Evolutionary conservation across 2,329 filamentous ascomycete species (phyloP), one percentile per base, ranked within the genome.

Genomic region (Aspergillus sp.): DNA sequence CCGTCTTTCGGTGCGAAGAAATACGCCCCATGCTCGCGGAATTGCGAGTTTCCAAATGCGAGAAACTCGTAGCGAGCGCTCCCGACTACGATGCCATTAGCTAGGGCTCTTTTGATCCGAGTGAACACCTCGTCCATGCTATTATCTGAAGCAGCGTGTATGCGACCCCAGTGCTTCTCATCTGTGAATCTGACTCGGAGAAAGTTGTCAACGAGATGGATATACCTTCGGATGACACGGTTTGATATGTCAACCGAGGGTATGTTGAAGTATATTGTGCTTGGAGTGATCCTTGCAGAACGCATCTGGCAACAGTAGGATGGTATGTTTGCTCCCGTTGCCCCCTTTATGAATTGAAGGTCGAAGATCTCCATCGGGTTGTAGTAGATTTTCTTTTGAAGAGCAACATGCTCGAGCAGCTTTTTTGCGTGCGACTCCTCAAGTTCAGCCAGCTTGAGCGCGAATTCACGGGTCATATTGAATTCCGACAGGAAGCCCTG

Each of bases 21-120:
- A 72, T 95, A 98, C 0, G 92, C 93, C 0, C 93, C 91, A 68
- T 94, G 89, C 72, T 98, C 93, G 55, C 94, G 87, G 62, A 99
- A 91, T 70, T 99, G 95, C 0, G 95, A 97, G 75, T 95, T 98
- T 0, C 95, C 94, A 78, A 93, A 97, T 0, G 94, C 95, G 28
- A 99, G 85, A 66, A 98, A 98, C 68, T 94, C 86, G 75, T 93
- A 99, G 61, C 87, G 86, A 7, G 92, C 88, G 65, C 89, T 91
- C 4, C 92, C 95, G 54, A 99, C 88, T 0, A 82, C 82, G 66
- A 99, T 94, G 0, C 95, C 95, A 59, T 95, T 86, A 49, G 80
- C 83, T 71, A 98, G 80, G 0, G 89, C 85, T 52, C 89, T 84
- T 64, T 87, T 87, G 22, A 97, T 84, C 13, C 92, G 86, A 28